Base-by-base conservation (phyloP, 306 rosid genomes). In the Alnus rubra region DNA sequence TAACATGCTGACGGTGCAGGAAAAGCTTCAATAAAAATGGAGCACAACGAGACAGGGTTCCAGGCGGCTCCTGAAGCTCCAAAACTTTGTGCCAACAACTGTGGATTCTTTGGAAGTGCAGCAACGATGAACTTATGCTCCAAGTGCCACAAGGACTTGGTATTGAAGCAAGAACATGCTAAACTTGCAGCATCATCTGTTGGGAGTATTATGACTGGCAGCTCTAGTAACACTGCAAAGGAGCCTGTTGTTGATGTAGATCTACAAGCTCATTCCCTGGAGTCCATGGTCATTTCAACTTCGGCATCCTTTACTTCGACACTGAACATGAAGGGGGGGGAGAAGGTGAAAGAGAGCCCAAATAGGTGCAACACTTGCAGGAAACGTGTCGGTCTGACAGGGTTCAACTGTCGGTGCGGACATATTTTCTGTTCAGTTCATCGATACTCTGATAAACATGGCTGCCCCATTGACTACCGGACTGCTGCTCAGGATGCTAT, bases 51-150 rank as follows among this genome's bases (percentile, higher is more conserved):
- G 80, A 60, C 90, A 68, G 88, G 90, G 76, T 87, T 86, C 80
- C 90, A 84, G 79, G 84, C 81, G 7, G 80, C 86, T 71, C 90
- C 74, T 15, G 90, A 82, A 73, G 87, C 90, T 54, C 86, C 86
- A 2, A 84, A 86, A 79, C 89, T 74, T 1, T 90, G 94, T 73
- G 90, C 83, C 77, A 90, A 88, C 84, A 88, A 88, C 75, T 90
- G 94, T 71, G 92, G 94, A 39, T 90, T 90, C 86, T 90, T 85
- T 30, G 94, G 94, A 33, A 69, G 76, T 5, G 83, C 88, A 0
- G 84, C 79, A 1, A 86, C 88, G 7, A 76, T 55, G 83, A 90
- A 90, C 73, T 88, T 88, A 42, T 90, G 94, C 71, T 90, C 92
- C 6, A 86, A 90, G 53, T 90, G 94, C 75, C 88, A 76, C 87